Base-by-base conservation (phyloP, 306 rosid species). In the Begonia peltatifolia region DNA sequence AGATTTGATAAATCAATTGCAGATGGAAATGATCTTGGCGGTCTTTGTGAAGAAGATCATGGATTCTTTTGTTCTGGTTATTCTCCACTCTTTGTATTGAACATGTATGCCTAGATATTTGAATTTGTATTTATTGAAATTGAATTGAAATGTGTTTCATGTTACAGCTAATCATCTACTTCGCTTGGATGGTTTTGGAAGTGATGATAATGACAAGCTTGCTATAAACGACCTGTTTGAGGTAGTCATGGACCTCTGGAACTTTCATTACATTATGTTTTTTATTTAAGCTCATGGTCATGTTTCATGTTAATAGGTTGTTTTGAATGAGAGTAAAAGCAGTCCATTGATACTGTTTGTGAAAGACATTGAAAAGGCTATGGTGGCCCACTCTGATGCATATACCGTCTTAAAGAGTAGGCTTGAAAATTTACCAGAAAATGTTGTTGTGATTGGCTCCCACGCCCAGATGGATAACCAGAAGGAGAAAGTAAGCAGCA, bases 21-120 rank as follows among this genome's bases (percentile, higher is more conserved):
- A 41, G 96, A 86, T 76, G 99, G 99, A 41, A 92, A 81, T 65
- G 80, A 92, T 75, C 94, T 92, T 47, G 99, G 99, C 47, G 99
- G 99, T 46, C 78, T 62, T 60, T 92, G 99, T 44, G 96, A 92
- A 71, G 81, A 72, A 25, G 92, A 77, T 63, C 96, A 55, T 57
- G 99, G 99, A 7, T 92, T 86, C 80, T 92, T 92, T 61, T 92
- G 96, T 72, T 70, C 88, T 25, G 89, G 96, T 92, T 63, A 69
- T 63, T 77, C 61, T 20, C 71, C 52, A 42, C 62, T 50, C 60
- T 35, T 53, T 59, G 12, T 22, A 15, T 41, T 64, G 51, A 52
- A 22, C 13, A 58, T 41, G 54, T 41, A 51, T 52, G 50, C 53
- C 13, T 49, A 64, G 46, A 57, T 46, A 9, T 47, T 14, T 63